phyloP scores from a whole-genome alignment of 176 grass and related monocot species.

The Rhipidocladum racemiflorum region DNA sequence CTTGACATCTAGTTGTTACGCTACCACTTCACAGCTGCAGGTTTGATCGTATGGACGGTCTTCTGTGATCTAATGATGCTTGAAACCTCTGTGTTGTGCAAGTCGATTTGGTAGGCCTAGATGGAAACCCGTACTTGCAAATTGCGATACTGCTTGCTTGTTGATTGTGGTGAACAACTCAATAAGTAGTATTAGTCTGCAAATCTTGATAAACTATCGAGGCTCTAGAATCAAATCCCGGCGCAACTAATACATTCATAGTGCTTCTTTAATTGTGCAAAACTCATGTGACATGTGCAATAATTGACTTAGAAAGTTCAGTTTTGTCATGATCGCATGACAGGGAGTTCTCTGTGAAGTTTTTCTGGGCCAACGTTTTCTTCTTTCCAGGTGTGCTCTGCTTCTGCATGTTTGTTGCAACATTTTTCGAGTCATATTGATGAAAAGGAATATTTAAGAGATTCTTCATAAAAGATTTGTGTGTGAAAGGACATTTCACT shows the following conservation, averaged over 20 bases:
- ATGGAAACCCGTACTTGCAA: neutral
- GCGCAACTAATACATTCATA: neutral
- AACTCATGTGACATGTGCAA: neutral
- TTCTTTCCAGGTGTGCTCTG: neutral
- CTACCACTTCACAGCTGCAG: neutral
- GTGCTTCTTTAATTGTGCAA: neutral
- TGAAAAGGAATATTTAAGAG: neutral
- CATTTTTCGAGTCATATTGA: neutral
- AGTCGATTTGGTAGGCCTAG: neutral
- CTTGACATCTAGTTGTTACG: neutral
- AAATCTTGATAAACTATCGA: neutral
- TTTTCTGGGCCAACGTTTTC: neutral
- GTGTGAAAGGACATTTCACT: neutral
- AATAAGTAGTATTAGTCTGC: neutral
- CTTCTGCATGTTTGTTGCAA: neutral
- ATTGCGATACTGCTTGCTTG: neutral
- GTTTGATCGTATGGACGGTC: neutral
- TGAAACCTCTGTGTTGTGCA: neutral
- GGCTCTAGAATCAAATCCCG: neutral
- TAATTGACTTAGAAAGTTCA: constrained; percentile 11
- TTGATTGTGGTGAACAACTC: neutral
- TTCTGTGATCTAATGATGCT: neutral
- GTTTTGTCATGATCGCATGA: neutral
- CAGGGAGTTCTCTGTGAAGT: neutral
- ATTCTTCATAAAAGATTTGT: neutral